Conservation (phyloP, 148 eudicot genomes). For the Silene uniflora region DNA sequence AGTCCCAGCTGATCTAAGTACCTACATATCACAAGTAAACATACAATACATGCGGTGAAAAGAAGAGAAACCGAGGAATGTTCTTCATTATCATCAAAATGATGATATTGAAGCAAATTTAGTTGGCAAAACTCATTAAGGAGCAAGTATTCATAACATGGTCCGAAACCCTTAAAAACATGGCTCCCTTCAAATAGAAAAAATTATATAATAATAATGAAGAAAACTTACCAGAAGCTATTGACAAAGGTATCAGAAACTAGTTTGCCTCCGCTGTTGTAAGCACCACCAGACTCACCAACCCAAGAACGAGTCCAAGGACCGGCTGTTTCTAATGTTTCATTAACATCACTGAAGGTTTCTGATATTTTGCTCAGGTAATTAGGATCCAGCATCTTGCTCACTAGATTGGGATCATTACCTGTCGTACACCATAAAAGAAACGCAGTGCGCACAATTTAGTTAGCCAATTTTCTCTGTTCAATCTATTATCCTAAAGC, state of each 20-base stretch:
- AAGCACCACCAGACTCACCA: conserved; percentile 96
- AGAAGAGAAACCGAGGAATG: not conserved
- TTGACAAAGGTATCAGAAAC: conserved; percentile 70
- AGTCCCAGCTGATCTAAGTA: conserved; percentile 83
- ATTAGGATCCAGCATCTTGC: conserved; percentile 64
- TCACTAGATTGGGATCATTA: conserved; percentile 53
- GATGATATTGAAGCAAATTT: not conserved
- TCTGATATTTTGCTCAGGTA: conserved; percentile 39
- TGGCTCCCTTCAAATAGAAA: too few relatives aligned
- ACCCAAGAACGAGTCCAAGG: conserved; percentile 97
- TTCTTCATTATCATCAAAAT: not conserved
- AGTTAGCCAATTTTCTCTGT: not conserved
- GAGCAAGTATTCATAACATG: not conserved
- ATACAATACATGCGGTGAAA: not conserved
- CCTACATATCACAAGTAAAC: conserved; percentile 32
- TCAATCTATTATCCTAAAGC: not conserved
- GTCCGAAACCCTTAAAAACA: too few relatives aligned
- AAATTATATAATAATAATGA: not conserved
- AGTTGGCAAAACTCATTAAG: too few relatives aligned
- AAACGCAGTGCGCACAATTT: not conserved
- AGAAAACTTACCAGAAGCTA: conserved; percentile 72
- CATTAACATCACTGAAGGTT: conserved; percentile 42
- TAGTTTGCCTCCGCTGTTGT: conserved; percentile 71
- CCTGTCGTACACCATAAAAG: conserved; percentile 42
- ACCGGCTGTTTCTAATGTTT: conserved; percentile 48